A percentile compares a stretch with the other conserved stretches of the same genome.
Conservation (phyloP, 345 rosid genomes). For the Eucalyptus lansdowneana region DNA sequence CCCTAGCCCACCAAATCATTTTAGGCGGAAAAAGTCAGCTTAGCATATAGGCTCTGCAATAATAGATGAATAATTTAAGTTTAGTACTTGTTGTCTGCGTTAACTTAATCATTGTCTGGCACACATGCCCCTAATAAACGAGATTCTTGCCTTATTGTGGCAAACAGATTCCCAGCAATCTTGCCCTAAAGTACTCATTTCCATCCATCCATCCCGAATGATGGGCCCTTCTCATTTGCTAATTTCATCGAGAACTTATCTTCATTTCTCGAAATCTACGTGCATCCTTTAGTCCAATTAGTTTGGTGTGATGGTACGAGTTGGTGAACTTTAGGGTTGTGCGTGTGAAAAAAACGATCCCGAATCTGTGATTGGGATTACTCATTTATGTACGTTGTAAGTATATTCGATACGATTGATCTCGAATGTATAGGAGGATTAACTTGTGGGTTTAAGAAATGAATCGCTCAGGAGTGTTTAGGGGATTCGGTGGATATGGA, state of each 20-base stretch:
- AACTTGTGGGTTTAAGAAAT: not conserved
- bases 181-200: not conserved
- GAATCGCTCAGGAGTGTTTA: not conserved
- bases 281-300: not conserved
- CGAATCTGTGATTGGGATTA: fast-evolving
- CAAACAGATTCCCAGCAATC: not conserved
- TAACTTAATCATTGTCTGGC: not conserved
- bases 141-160: not conserved
- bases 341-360: not conserved
- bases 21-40: not conserved
- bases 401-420: not conserved
- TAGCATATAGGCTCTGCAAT: not conserved
- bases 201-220: not conserved
- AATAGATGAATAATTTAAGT: not conserved
- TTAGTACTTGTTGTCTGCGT: not conserved
- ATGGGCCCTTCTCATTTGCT: not conserved
- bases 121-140: not conserved
- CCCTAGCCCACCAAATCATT: not conserved
- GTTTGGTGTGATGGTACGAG: not conserved
- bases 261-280: not conserved
- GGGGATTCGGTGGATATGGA: not conserved
- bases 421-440: not conserved
- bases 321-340: not conserved
- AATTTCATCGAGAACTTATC: not conserved
- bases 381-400: not conserved